Percentiles rank a stretch among this genome's conserved stretches.
These are phyloP conservation scores for Candolleomyces aberdarensis DNA, from an alignment of 768 basidiomycete genomes.

Conservation along the genomic window DNA sequence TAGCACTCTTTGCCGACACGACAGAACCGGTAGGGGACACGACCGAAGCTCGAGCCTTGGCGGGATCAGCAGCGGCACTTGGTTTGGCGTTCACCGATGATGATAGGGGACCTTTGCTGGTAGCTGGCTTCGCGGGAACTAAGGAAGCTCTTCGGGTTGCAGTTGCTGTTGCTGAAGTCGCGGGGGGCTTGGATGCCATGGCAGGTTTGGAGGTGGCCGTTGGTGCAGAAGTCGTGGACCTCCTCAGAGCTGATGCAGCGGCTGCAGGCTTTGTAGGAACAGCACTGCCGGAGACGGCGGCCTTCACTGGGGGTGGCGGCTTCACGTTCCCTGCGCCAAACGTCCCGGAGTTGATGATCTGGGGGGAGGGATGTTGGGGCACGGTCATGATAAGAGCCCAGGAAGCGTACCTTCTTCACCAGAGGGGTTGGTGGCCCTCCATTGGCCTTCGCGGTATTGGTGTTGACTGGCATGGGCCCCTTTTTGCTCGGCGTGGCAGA, in stretches of 20 bases:
- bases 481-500: conserved; percentile 29
- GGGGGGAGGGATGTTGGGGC: conserved; percentile 3
- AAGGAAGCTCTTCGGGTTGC: conserved; percentile 43
- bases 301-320: conserved; percentile 25
- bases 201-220: conserved; percentile 37
- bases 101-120: conserved; percentile 34
- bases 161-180: conserved; percentile 29
- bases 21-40: conserved; percentile 55
- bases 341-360: conserved; percentile 67
- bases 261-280: conserved; percentile 30
- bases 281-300: conserved; percentile 22
- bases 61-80: conserved; percentile 24
- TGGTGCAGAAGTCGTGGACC: conserved; percentile 35
- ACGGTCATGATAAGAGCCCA: conserved; percentile 9
- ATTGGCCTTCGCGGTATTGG: conserved; percentile 41
- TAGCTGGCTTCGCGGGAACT: conserved; percentile 35
- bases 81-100: conserved; percentile 37
- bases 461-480: conserved; percentile 33
- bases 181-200: conserved; percentile 29
- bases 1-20: conserved; percentile 38
- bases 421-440: conserved; percentile 49
- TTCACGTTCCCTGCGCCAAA: conserved; percentile 59
- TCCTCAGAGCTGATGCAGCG: conserved; percentile 32
- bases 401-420: conserved; percentile 61
- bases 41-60: conserved; percentile 42